phyloP scores from a whole-genome alignment of 2,329 filamentous ascomycete genomes.

The Penicillium sp. region DNA sequence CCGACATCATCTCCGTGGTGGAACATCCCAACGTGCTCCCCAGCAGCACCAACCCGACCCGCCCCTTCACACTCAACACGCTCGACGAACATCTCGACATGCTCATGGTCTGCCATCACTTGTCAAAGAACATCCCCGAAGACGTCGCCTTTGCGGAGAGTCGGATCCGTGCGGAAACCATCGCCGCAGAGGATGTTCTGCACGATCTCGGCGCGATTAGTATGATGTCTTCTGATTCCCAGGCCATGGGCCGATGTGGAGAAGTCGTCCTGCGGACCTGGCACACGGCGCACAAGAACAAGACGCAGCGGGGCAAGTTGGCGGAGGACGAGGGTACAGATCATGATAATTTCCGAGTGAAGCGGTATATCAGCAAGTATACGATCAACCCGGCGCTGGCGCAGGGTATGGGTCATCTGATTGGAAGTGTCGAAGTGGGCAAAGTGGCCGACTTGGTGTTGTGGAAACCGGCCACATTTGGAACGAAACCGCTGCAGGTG shows the following conservation, averaged over 20 bases:
- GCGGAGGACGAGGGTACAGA: slow-evolving; percentile 71
- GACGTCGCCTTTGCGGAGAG: slow-evolving; percentile 93
- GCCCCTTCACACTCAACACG: slow-evolving; percentile 85
- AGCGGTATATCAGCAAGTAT: slow-evolving; percentile 90
- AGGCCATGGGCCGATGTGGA: slow-evolving; percentile 94
- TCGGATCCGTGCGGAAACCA: slow-evolving; percentile 90
- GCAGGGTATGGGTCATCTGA: slow-evolving; percentile 80
- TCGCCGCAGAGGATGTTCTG: slow-evolving; percentile 91
- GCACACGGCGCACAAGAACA: slow-evolving; percentile 98
- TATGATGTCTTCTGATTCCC: slow-evolving; percentile 95
- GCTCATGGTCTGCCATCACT: slow-evolving; percentile 96
- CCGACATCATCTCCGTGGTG: slow-evolving; percentile 91
- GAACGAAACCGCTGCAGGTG: slow-evolving; percentile 73
- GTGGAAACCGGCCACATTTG: slow-evolving; percentile 82
- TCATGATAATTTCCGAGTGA: slow-evolving; percentile 87
- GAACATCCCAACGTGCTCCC: slow-evolving; percentile 84
- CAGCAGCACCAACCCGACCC: slow-evolving; percentile 84
- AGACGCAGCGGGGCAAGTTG: slow-evolving; percentile 70
- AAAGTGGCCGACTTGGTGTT: slow-evolving; percentile 85
- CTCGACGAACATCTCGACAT: slow-evolving; percentile 96
- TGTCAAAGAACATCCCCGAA: slow-evolving; percentile 87
- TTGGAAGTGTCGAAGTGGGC: slow-evolving; percentile 81
- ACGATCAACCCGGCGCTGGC: slow-evolving; percentile 90
- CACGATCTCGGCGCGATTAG: slow-evolving; percentile 92
- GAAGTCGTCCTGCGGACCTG: slow-evolving; percentile 90